Evolutionary conservation across 805 yeast species (phyloP).

Genomic region (Myxozyma lipomycoides): DNA sequence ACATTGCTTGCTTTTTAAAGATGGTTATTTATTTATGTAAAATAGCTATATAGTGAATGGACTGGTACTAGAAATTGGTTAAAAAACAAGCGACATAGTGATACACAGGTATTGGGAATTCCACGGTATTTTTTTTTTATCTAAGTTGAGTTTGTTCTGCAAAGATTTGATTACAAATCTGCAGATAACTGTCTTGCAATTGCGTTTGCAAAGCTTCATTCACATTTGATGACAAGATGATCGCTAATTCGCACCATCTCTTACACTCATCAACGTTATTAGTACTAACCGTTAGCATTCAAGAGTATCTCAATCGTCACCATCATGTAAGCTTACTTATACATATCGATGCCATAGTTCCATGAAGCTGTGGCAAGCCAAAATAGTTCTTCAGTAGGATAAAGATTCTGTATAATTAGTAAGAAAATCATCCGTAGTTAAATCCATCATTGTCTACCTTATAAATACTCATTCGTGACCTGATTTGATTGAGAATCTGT

Average conservation of each 20-base stretch:
- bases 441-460: no score
- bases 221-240: slow-evolving; percentile 11
- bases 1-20: no score
- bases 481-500: slow-evolving; percentile 14
- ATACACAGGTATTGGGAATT: no score
- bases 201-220: slow-evolving; percentile 6
- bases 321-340: slow-evolving; percentile 1
- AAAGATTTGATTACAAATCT: no score
- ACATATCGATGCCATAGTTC: slow-evolving; percentile 23
- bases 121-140: no score
- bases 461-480: background rate
- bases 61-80: no score
- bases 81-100: no score
- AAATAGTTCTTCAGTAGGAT: slow-evolving; percentile 12
- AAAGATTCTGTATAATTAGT: background rate
- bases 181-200: background rate
- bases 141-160: no score
- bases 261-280: slow-evolving; percentile 13
- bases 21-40: no score
- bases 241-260: slow-evolving; percentile 23
- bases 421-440: no score
- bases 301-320: background rate
- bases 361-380: slow-evolving; percentile 22
- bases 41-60: no score
- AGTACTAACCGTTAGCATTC: background rate